Evolutionary conservation across 1,139 yeast species (phyloP).

Genomic region (Yamadazyma triangularis): DNA sequence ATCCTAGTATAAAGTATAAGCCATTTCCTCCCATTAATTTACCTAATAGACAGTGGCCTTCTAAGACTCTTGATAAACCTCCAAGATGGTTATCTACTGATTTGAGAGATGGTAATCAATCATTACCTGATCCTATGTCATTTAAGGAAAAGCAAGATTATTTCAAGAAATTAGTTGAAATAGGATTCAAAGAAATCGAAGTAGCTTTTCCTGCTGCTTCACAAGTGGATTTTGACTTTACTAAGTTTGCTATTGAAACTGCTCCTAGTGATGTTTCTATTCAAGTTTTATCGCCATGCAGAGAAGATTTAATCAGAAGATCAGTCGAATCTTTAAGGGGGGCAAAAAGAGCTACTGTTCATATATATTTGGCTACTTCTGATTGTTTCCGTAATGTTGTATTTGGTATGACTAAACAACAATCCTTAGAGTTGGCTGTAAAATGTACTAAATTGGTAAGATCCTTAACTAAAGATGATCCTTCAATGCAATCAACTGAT

Average conservation of each 20-base stretch:
- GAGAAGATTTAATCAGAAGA: constrained; percentile 42
- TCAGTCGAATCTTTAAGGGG: constrained; percentile 46
- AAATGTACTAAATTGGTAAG: constrained; percentile 39
- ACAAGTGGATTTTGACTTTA: constrained; percentile 47
- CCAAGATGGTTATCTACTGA: constrained; percentile 50
- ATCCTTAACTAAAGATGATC: constrained; percentile 35
- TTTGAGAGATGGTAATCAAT: constrained; percentile 47
- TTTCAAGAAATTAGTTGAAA: constrained; percentile 40
- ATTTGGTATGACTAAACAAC: constrained; percentile 39
- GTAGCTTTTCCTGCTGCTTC: constrained; percentile 48
- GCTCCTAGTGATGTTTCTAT: constrained; percentile 44
- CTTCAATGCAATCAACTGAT: constrained; percentile 30
- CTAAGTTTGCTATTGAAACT: constrained; percentile 44
- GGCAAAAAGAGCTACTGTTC: constrained; percentile 45
- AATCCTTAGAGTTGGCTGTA: constrained; percentile 38
- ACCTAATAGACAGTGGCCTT: constrained; percentile 43
- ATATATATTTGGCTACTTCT: constrained; percentile 45
- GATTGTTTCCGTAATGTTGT: constrained; percentile 46
- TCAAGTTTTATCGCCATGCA: constrained; percentile 45
- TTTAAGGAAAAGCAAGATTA: constrained; percentile 41
- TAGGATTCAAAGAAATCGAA: constrained; percentile 48
- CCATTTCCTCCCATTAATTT: constrained; percentile 34
- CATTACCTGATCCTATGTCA: constrained; percentile 49
- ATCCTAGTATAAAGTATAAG: constrained; percentile 38
- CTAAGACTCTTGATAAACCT: constrained; percentile 32